phyloP scores from a whole-genome alignment of 192 early-diverging fungal species.

The Linnemannia schmuckeri region DNA sequence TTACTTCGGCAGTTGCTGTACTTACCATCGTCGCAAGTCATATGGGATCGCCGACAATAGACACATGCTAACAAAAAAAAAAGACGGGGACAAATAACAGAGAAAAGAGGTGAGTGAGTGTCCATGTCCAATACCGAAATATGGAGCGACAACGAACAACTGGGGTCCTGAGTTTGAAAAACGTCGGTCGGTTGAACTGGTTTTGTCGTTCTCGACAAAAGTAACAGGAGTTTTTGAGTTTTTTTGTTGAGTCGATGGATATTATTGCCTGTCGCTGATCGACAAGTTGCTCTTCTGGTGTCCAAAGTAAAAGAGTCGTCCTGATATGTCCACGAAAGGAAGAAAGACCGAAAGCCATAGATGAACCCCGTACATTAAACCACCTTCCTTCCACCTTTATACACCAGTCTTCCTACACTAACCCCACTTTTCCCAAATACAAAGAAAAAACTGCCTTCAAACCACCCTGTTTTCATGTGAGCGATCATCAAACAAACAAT shows the following conservation, averaged over 20 bases:
- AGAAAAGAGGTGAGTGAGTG: background rate
- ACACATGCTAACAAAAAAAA: slow-evolving; percentile 80
- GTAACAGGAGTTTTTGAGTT: background rate
- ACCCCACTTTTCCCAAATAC: background rate
- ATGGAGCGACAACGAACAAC: background rate
- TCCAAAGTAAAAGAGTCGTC: background rate
- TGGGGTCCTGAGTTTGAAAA: slow-evolving; percentile 5
- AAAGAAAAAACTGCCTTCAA: background rate
- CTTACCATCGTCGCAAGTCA: slow-evolving; percentile 92
- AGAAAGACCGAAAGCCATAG: background rate
- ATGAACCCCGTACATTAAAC: background rate
- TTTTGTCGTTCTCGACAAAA: background rate
- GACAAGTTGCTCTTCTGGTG: background rate
- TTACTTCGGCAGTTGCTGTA: background rate
- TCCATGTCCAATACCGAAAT: background rate
- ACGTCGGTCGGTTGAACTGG: slow-evolving; percentile 2
- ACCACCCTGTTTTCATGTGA: background rate
- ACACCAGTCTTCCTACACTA: background rate
- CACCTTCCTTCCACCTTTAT: background rate
- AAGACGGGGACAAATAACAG: background rate
- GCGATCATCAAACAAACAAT: background rate
- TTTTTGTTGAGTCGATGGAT: background rate
- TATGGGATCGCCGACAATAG: slow-evolving; percentile 95
- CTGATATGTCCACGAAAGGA: background rate
- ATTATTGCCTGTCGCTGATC: background rate